Evolutionary conservation across 2,329 filamentous ascomycete species (phyloP), one percentile per base, ranked within the genome.

Genomic region (Simplicillium aogashimaense): DNA sequence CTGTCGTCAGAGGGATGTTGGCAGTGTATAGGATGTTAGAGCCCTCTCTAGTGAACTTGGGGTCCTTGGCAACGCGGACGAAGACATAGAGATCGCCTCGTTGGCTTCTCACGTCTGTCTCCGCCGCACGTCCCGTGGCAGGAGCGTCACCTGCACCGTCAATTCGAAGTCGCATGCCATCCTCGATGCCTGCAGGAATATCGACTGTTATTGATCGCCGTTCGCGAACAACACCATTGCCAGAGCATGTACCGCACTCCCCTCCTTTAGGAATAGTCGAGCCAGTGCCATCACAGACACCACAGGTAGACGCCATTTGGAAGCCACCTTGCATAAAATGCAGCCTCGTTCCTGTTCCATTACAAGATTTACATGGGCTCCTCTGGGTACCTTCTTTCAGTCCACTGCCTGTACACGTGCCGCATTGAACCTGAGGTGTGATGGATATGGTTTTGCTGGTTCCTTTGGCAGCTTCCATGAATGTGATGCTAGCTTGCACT

Each of bases 391-490:
- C 90, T 43, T 79, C 62, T 68, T 95, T 97, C 60, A 97, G 53
- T 1, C 92, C 92, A 50, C 73, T 86, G 37, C 92, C 92, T 11
- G 72, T 69, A 56, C 92, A 98, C 11, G 86, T 88, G 48, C 78
- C 78, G 56, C 92, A 98, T 45, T 83, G 70, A 15, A 83, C 78
- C 51, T 94, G 65, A 1, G 92, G 90, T 8, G 83, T 86, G 50
- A 95, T 85, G 49, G 73, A 78, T 43, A 98, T 86, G n/a, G 88
- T 83, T 64, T 95, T 94, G 54, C 71, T 81, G 7, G 83, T 82
- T 29, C 92, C 92, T 63, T 94, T 95, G 9, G 92, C 92, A 7
- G 92, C 87, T 57, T 98, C 92, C 79, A 92, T 85, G 61, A 98
- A 98, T 0, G 84, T 88, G 51, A 98, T 90, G 58, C 78, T 92